phyloP scores from a whole-genome alignment of 768 basidiomycete species.

The Brasilioporus rufonigricans region DNA sequence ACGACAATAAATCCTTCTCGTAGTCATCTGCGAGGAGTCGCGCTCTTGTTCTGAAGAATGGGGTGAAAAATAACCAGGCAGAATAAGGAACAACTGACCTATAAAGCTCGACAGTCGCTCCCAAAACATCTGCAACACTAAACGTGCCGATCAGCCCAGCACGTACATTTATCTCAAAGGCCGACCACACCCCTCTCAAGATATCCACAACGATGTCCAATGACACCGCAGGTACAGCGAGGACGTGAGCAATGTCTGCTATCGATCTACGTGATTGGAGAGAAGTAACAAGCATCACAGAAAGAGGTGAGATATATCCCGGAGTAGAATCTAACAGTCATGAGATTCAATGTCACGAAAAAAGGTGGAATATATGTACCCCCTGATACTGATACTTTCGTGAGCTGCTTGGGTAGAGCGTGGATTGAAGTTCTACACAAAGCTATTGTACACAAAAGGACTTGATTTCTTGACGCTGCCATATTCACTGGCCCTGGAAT shows the following conservation, averaged over 20 bases:
- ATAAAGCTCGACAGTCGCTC: constrained; percentile 41
- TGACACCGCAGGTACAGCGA: constrained; percentile 43
- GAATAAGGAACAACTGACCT: constrained; percentile 19
- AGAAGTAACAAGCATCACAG: constrained; percentile 34
- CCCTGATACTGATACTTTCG: constrained; percentile 7
- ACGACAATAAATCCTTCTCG: constrained; percentile 41
- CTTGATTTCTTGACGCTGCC: constrained; percentile 55
- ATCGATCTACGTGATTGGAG: constrained; percentile 52
- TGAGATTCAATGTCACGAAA: constrained; percentile 11
- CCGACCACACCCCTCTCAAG: constrained; percentile 44
- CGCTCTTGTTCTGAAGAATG: constrained; percentile 32
- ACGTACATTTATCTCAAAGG: constrained; percentile 44
- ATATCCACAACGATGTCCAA: constrained; percentile 44
- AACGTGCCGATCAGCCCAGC: constrained; percentile 40
- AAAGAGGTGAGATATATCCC: constrained; percentile 20
- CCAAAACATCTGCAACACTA: constrained; percentile 48
- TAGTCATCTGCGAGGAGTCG: constrained; percentile 24
- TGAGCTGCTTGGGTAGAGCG: constrained; percentile 38
- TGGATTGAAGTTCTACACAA: constrained; percentile 44
- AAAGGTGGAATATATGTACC: constrained; percentile 13
- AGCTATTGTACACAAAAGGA: constrained; percentile 53
- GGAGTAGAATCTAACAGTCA: constrained; percentile 30
- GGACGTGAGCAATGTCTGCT: constrained; percentile 56
- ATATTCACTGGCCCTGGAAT: constrained; percentile 56
- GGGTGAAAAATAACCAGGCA: constrained; percentile 4